phyloP scores from a whole-genome alignment of 225 moss, liverwort and hornwort genomes.

The Polytrichum formosum region DNA sequence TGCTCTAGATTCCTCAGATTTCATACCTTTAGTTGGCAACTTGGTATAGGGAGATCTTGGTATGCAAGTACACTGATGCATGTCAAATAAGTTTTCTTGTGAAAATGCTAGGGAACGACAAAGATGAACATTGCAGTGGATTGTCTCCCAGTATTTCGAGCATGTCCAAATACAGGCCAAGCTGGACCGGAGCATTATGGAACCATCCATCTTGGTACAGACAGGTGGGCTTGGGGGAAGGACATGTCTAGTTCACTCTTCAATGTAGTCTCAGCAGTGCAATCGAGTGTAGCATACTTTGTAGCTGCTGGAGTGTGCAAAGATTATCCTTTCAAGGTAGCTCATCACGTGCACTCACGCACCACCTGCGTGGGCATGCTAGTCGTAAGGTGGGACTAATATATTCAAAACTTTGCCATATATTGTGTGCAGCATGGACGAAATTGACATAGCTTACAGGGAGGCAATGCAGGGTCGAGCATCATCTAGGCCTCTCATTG shows the following conservation, averaged over 20 bases:
- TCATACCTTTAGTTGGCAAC: slow-evolving; percentile 1
- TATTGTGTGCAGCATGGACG: slow-evolving; percentile 70
- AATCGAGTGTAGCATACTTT: neutral
- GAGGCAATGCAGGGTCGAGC: slow-evolving; percentile 75
- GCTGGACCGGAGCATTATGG: slow-evolving; percentile 87
- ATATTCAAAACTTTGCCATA: neutral
- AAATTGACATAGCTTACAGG: slow-evolving; percentile 72
- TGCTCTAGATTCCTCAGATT: too few relatives aligned
- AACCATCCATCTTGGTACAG: slow-evolving; percentile 86
- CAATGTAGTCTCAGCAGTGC: neutral
- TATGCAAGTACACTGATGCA: slow-evolving; percentile 1
- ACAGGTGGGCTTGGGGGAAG: slow-evolving; percentile 42
- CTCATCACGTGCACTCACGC: too few relatives aligned
- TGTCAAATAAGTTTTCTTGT: too few relatives aligned
- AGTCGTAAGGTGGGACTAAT: too few relatives aligned
- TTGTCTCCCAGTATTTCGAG: slow-evolving; percentile 62
- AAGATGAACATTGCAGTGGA: slow-evolving; percentile 92
- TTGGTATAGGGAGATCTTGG: slow-evolving; percentile 1
- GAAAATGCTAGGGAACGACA: slow-evolving; percentile 61
- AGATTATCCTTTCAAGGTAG: too few relatives aligned
- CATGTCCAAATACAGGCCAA: slow-evolving; percentile 38
- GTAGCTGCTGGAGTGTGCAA: too few relatives aligned
- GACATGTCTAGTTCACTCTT: neutral
- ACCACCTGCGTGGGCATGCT: too few relatives aligned
- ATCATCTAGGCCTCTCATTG: slow-evolving; percentile 73